A percentile compares a stretch with the other conserved stretches of the same genome.
phyloP scores from a whole-genome alignment of 768 basidiomycete species.

The Cubamyces sp. region DNA sequence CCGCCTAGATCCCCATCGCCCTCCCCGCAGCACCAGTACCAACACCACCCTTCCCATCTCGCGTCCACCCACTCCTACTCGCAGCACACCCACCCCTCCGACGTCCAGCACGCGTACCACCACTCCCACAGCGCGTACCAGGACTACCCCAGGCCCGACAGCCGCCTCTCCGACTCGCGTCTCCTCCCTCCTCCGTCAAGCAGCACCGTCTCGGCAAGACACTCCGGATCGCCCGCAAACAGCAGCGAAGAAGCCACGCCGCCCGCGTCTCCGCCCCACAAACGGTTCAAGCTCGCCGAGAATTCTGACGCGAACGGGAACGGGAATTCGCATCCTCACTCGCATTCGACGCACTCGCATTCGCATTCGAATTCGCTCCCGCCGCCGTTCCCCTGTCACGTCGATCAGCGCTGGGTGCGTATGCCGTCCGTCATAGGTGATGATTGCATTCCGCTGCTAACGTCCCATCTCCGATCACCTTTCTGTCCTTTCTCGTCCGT shows the following conservation, averaged over 20 bases:
- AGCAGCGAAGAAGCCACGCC: not conserved
- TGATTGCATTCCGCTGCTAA: constrained; percentile 24
- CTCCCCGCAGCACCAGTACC: constrained; percentile 7
- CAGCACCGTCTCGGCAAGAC: constrained; percentile 2
- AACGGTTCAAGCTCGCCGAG: constrained; percentile 23
- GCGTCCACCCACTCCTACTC: not conserved
- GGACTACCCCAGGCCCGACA: constrained; percentile 15
- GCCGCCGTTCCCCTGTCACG: constrained; percentile 20
- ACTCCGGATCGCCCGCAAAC: not conserved
- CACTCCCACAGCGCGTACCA: constrained; percentile 8
- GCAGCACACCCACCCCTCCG: not conserved
- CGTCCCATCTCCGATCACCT: constrained; percentile 24
- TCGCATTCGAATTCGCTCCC: constrained; percentile 5
- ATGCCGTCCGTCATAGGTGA: constrained; percentile 10
- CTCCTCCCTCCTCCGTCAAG: constrained; percentile 10
- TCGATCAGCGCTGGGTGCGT: constrained; percentile 31
- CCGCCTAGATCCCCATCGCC: constrained; percentile 19
- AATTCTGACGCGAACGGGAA: not conserved
- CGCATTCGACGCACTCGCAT: not conserved
- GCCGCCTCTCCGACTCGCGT: constrained; percentile 23
- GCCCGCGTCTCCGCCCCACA: constrained; percentile 22
- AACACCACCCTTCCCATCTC: not conserved
- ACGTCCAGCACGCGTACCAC: constrained; percentile 7
- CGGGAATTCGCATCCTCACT: not conserved
- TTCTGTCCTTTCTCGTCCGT: constrained; percentile 2